These are phyloP conservation scores for Colletotrichum theobromicola DNA, from an alignment of 2,329 filamentous ascomycete species.

Conservation along the genomic window DNA sequence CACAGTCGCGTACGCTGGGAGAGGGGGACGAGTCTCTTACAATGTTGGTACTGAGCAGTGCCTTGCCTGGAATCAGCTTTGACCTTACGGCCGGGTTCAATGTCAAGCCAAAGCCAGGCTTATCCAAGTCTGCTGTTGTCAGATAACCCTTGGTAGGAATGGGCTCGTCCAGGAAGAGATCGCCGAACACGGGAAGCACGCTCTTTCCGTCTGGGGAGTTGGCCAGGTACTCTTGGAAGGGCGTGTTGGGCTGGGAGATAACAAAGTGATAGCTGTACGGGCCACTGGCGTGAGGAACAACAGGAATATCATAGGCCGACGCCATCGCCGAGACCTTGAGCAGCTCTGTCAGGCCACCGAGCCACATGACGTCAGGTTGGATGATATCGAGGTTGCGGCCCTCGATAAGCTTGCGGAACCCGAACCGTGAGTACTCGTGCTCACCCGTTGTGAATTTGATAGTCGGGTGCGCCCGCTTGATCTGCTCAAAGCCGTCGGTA, in stretches of 20 bases:
- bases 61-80: conserved; percentile 77
- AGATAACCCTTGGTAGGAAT: conserved; percentile 85
- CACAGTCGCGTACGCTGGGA: background rate
- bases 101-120: conserved; percentile 89
- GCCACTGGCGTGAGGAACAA: conserved; percentile 92
- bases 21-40: background rate
- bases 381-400: conserved; percentile 92
- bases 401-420: conserved; percentile 93
- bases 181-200: conserved; percentile 89
- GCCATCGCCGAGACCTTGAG: conserved; percentile 89
- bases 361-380: conserved; percentile 97
- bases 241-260: conserved; percentile 88
- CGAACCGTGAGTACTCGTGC: conserved; percentile 93
- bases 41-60: conserved; percentile 70
- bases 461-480: conserved; percentile 89
- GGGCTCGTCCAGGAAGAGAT: conserved; percentile 88
- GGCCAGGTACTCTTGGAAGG: conserved; percentile 95
- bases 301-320: conserved; percentile 90
- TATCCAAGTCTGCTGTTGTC: conserved; percentile 80
- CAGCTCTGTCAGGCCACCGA: conserved; percentile 90
- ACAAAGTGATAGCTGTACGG: conserved; percentile 98
- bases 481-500: conserved; percentile 85
- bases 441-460: conserved; percentile 96
- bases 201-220: conserved; percentile 91
- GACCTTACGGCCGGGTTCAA: conserved; percentile 75